Evolutionary conservation across 495 filamentous ascomycete genomes (phyloP), one percentile per base, ranked within the genome.

Genomic region (Chaetomium cochliodes): DNA sequence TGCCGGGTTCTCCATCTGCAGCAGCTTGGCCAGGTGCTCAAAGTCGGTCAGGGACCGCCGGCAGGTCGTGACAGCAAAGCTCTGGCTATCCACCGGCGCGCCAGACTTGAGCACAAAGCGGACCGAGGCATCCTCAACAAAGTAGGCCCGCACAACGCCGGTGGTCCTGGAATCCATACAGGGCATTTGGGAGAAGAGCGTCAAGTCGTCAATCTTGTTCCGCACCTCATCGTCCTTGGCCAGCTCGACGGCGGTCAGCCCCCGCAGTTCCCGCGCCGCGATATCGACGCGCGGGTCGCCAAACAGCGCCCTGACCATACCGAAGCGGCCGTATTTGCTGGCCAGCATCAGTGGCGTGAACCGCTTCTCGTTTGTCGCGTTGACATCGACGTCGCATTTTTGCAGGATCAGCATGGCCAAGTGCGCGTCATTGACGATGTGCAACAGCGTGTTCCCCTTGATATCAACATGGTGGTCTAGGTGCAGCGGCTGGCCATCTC

Each of bases 171-270:
- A 90, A 63, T 96, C 92, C 0, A 85, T 76, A 11, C 84, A 86
- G 5, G 89, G 83, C 1, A 85, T 81, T 64, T 87, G 87, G 6
- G 90, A 88, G 64, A 98, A 88, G 18, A 99, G 76, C 5, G 92
- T 87, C 62, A 99, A 79, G 71, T 99, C 94, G 71, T 99, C 96
- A 47, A 99, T 97, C 58, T 88, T 86, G 74, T 98, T 98, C 18
- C 96, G 85, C 23, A 99, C 90, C 69, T 99, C 96, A 70, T 99
- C 96, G 72, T 99, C 96, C 72, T 99, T 99, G 15, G 96, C 96
- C 52, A 99, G 80, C 74, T 99, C 96, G 18, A 98, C 92, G 2
- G 96, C 96, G 28, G 93, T 97, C 70, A 99, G 80, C 2, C 96
- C 96, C 58, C 96, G 86, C 15, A 90, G 74, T 67, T 99, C 96